Conservation (phyloP, 768 basidiomycete species). For the Paxillus involutus region DNA sequence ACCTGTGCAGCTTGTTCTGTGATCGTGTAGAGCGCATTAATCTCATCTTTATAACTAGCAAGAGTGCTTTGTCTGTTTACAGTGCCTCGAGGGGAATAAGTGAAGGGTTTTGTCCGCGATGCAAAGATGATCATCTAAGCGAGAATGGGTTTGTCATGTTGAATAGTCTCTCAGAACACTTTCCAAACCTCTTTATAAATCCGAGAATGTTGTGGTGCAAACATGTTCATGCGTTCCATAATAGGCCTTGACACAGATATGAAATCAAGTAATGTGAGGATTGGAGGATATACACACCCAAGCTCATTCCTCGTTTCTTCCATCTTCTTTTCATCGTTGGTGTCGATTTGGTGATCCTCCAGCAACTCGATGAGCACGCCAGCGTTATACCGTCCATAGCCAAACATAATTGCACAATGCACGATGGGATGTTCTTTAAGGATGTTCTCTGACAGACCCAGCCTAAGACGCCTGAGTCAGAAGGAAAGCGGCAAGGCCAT, state of each 20-base stretch:
- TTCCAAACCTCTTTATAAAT: slow-evolving; percentile 19
- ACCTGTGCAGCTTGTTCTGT: slow-evolving; percentile 2
- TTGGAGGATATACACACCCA: slow-evolving; percentile 4
- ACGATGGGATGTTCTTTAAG: slow-evolving; percentile 14
- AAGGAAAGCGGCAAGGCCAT: not conserved
- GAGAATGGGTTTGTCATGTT: not conserved
- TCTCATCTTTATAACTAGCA: slow-evolving; percentile 8
- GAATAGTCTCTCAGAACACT: not conserved
- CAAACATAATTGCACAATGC: slow-evolving; percentile 20
- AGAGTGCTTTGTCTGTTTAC: slow-evolving; percentile 14
- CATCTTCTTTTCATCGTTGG: slow-evolving; percentile 6
- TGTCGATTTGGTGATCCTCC: slow-evolving; percentile 8
- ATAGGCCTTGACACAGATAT: slow-evolving; percentile 4
- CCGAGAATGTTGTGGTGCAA: slow-evolving; percentile 20
- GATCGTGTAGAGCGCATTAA: slow-evolving; percentile 11
- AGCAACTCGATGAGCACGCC: slow-evolving; percentile 17
- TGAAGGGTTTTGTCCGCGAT: slow-evolving; percentile 9
- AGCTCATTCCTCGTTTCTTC: slow-evolving; percentile 13
- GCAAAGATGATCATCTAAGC: slow-evolving; percentile 18
- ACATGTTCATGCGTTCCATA: slow-evolving; percentile 20
- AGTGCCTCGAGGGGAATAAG: not conserved
- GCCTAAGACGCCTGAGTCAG: not conserved
- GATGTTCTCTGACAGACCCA: slow-evolving; percentile 9
- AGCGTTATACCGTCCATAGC: slow-evolving; percentile 17
- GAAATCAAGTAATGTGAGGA: not conserved